Evolutionary conservation across 148 eudicot species (phyloP), one percentile per base, ranked within the genome.

Genomic region (Vaccinium macrocarpon): DNA sequence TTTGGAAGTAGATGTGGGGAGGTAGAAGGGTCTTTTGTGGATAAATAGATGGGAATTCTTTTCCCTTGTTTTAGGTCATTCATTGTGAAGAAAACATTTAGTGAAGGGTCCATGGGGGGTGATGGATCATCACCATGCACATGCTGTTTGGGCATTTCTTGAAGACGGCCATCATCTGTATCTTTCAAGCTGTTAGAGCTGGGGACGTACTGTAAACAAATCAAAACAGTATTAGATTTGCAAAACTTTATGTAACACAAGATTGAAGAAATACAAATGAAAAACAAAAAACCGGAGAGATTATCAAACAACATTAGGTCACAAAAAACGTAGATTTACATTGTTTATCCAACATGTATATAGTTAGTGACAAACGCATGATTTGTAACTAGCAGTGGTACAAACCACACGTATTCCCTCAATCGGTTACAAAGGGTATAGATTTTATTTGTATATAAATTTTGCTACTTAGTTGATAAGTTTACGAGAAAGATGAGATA

Each of bases 1-100:
- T 79, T 85, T 16, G 94, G 82, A 19, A 93, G 85, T 3, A 93
- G 76, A 52, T 82, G 90, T n/a, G 93, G 88, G 8, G 86, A 62
- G 59, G 83, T 66, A 0, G 91, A 86, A 21, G 89, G 85, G 23
- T 91, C 86, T 76, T 84, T 90, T 29, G 70, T 76, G 14, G 90
- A 82, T 52, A 93, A 92, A 79, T 88, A 93, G 14, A 92, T 78
- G 0, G 89, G 89, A 51, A 91, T 82, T 21, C 79, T 84, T 13
- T 88, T 87, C 3, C 91, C 92, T 1, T 52, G 2, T 85, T 90
- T 86, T 2, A 93, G 89, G 74, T 88, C 91, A 21, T 81, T 79
- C 38, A 79, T 32, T 55, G 72, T 84, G 88, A 93, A 93, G 84
- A 90, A 92, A 18, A 93, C 74, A 14, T 88, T 86, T 55, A 84